A percentile compares a stretch with the other conserved stretches of the same genome.
phyloP scores from a whole-genome alignment of 2,329 filamentous ascomycete species.

The Setomelanomma holmii region DNA sequence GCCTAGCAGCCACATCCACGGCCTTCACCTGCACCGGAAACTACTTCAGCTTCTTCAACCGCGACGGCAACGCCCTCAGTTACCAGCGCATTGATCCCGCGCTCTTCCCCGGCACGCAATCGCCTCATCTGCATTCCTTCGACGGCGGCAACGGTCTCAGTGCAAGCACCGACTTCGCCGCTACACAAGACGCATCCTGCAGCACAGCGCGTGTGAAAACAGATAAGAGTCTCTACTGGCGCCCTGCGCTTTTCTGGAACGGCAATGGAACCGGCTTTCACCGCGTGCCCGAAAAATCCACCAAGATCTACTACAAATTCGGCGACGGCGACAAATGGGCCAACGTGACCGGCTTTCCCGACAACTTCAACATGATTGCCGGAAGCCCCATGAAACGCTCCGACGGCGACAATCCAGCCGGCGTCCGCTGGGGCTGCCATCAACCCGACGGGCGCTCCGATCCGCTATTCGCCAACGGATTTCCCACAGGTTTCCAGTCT shows the following conservation, averaged over 20 bases:
- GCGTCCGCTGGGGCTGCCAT: constrained; percentile 44
- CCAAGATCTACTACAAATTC: constrained; percentile 51
- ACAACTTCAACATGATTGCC: constrained; percentile 47
- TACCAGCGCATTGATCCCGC: constrained; percentile 47
- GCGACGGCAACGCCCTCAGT: constrained; percentile 39
- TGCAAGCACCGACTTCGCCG: constrained; percentile 34
- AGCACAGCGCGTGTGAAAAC: constrained; percentile 47
- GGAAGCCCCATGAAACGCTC: constrained; percentile 40
- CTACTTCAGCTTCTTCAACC: constrained; percentile 51
- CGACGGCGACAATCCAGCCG: constrained; percentile 36
- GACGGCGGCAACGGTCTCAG: constrained; percentile 46
- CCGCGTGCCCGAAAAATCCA: constrained; percentile 43
- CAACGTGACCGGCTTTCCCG: constrained; percentile 47
- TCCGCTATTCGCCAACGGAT: constrained; percentile 38
- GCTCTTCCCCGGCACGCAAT: constrained; percentile 40
- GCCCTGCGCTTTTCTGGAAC: constrained; percentile 47
- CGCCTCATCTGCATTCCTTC: constrained; percentile 48
- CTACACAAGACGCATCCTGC: constrained; percentile 40
- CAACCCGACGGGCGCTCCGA: constrained; percentile 29
- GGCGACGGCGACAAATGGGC: constrained; percentile 41
- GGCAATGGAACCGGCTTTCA: constrained; percentile 46
- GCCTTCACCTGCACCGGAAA: constrained; percentile 47
- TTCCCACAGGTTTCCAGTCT: constrained; percentile 47
- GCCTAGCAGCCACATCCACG: constrained; percentile 37
- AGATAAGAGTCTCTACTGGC: constrained; percentile 50